Base-by-base conservation (phyloP, 371 early-diverging fungal genomes). In the Rhizopus sp. region DNA sequence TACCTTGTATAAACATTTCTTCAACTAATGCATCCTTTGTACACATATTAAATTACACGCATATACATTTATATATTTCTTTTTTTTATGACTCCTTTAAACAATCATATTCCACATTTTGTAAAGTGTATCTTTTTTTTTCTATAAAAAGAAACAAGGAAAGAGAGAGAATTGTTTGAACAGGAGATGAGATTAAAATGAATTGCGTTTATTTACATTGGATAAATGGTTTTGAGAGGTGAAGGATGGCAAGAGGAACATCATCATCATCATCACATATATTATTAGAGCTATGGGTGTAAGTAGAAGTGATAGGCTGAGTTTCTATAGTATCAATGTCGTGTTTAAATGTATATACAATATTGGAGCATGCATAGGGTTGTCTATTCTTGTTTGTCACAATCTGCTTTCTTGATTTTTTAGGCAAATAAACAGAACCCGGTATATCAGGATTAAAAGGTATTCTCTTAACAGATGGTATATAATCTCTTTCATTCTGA, bases 361-460 rank as follows among this genome's bases (percentile, higher is more conserved):
- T 52, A 3, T 56, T 55, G 15, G 65, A 57, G 5, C 55, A 65
- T 34, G 57, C 60, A 42, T 49, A 65, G 4, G 61, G 53, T 10
- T 34, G 32, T 31, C 61, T 46, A 10, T 41, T 38, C 5, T 13
- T 33, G 4, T 8, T 6, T 29, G 50, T 35, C 5, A 16, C n/a
- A 4, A 34, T 31, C 10, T 29, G 16, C 29, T 46, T 50, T 16
- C 29, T 45, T 10, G 40, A 33, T 17, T 37, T 49, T 16, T 44
- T 50, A 10, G 50, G 55, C 32, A 45, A 33, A 50, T 45, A 61
- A 4, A 62, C 39, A 8, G 56, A 55, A 5, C 57, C 56, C 7
- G 47, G 57, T 45, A 47, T 50, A 48, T 64, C 64, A 29, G 57
- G 59, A 31, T 64, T 55, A 3, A 64, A 56, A 7, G 64, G 56